phyloP scores from a whole-genome alignment of 306 rosid genomes.

The Rubus idaeus region DNA sequence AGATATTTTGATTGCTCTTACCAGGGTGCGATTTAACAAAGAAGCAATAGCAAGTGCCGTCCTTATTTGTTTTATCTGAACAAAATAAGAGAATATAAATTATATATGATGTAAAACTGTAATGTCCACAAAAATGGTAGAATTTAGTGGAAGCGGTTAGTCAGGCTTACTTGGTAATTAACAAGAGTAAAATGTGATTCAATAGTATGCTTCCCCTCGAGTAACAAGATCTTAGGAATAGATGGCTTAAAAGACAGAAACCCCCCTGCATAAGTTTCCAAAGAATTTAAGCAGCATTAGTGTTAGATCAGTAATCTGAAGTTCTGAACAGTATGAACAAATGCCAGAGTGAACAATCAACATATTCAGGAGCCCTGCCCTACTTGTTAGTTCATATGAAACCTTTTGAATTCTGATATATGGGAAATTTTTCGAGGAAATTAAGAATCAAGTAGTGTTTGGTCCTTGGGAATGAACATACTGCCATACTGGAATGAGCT shows the following conservation, averaged over 20 bases:
- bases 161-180: slow-evolving; percentile 84
- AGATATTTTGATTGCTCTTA: slow-evolving; percentile 39
- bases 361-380: slow-evolving; percentile 14
- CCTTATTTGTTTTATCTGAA: slow-evolving; percentile 89
- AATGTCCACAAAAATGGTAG: slow-evolving; percentile 29
- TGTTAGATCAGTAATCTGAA: slow-evolving; percentile 4
- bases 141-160: slow-evolving; percentile 38
- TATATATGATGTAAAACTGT: slow-evolving; percentile 13
- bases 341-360: background rate
- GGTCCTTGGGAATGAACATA: background rate
- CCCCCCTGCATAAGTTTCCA: slow-evolving; percentile 65
- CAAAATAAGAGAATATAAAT: slow-evolving; percentile 28
- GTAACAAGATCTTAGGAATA: slow-evolving; percentile 71
- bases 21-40: slow-evolving; percentile 85
- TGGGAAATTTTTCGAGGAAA: background rate
- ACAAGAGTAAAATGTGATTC: slow-evolving; percentile 78
- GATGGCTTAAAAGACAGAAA: slow-evolving; percentile 85
- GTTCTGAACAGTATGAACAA: slow-evolving; percentile 5
- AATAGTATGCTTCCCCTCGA: slow-evolving; percentile 63
- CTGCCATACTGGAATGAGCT: background rate
- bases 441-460: background rate
- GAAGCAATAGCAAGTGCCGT: slow-evolving; percentile 90
- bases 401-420: background rate
- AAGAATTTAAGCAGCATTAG: slow-evolving; percentile 17
- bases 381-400: slow-evolving; percentile 19